phyloP scores from a whole-genome alignment of 1,284 basidiomycete species.

The Tetrapyrgos nigripes region DNA sequence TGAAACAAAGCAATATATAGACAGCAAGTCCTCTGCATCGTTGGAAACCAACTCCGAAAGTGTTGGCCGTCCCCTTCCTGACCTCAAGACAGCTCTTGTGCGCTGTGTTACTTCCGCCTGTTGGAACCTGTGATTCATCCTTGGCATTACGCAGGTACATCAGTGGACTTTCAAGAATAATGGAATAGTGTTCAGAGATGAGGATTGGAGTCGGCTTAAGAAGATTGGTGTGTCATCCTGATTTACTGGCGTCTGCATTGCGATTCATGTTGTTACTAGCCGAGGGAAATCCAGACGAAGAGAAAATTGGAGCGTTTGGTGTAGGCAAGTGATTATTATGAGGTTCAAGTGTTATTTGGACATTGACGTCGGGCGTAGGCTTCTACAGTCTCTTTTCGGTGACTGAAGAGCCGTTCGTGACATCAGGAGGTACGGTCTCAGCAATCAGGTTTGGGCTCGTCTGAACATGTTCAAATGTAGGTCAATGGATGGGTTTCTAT shows the following conservation, averaged over 20 bases:
- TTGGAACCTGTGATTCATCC: not conserved
- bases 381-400: slow-evolving; percentile 86
- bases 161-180: slow-evolving; percentile 90
- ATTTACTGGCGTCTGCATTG: no score
- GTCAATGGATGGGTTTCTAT: slow-evolving; percentile 95
- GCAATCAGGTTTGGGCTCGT: not conserved
- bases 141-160: slow-evolving; percentile 52
- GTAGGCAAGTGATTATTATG: slow-evolving; percentile 59
- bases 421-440: slow-evolving; percentile 71
- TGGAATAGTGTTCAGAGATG: slow-evolving; percentile 79
- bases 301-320: slow-evolving; percentile 88
- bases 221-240: slow-evolving; percentile 72
- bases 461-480: slow-evolving; percentile 39
- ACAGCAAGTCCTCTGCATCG: slow-evolving; percentile 32
- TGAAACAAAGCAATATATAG: slow-evolving; percentile 66
- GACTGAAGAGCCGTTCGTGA: slow-evolving; percentile 94
- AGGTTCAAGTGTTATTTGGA: not conserved
- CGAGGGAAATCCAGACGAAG: slow-evolving; percentile 86
- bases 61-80: slow-evolving; percentile 46
- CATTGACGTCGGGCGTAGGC: slow-evolving; percentile 43
- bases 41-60: slow-evolving; percentile 10
- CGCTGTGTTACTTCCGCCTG: slow-evolving; percentile 14
- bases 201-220: slow-evolving; percentile 90
- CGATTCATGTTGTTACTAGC: slow-evolving; percentile 47
- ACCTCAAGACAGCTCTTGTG: slow-evolving; percentile 63